Conservation (phyloP, 2,329 filamentous ascomycete species). For the Fusarium haematococcum region DNA sequence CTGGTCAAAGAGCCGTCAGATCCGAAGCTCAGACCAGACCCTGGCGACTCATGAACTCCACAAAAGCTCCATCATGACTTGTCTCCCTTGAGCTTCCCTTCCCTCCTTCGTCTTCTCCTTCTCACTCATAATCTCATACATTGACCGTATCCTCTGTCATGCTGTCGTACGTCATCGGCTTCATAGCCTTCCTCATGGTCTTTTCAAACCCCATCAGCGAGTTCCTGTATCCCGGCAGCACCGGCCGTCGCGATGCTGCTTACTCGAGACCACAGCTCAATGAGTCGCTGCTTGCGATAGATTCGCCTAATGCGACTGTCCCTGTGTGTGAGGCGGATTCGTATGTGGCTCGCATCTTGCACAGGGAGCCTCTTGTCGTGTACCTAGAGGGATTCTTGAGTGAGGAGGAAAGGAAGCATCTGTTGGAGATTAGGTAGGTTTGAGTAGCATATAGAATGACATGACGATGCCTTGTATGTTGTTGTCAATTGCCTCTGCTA, state of each 20-base stretch:
- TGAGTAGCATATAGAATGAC: background rate
- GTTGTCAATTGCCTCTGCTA: background rate
- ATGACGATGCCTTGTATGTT: background rate
- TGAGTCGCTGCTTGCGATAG: constrained; percentile 63
- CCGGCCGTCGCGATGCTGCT: constrained; percentile 21
- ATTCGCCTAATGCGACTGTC: constrained; percentile 52
- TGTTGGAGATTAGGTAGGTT: constrained; percentile 64
- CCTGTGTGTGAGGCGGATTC: constrained; percentile 54
- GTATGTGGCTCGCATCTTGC: constrained; percentile 62
- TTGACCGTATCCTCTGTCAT: constrained; percentile 44
- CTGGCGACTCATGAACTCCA: constrained; percentile 5
- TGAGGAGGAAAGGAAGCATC: constrained; percentile 56
- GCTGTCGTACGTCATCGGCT: constrained; percentile 59
- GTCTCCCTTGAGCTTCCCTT: background rate
- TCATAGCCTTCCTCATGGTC: constrained; percentile 57
- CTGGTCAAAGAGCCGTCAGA: constrained; percentile 6
- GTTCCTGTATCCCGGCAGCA: constrained; percentile 48
- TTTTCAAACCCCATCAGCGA: constrained; percentile 58
- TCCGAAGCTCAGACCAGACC: constrained; percentile 21
- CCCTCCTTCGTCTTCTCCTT: background rate
- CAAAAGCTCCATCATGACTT: constrained; percentile 23
- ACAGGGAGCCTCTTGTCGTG: constrained; percentile 63
- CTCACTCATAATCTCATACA: background rate
- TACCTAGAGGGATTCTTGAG: constrained; percentile 66
- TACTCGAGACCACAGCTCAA: constrained; percentile 61